Base-by-base conservation (phyloP, 805 yeast genomes). In the Peterozyma toletana region DNA sequence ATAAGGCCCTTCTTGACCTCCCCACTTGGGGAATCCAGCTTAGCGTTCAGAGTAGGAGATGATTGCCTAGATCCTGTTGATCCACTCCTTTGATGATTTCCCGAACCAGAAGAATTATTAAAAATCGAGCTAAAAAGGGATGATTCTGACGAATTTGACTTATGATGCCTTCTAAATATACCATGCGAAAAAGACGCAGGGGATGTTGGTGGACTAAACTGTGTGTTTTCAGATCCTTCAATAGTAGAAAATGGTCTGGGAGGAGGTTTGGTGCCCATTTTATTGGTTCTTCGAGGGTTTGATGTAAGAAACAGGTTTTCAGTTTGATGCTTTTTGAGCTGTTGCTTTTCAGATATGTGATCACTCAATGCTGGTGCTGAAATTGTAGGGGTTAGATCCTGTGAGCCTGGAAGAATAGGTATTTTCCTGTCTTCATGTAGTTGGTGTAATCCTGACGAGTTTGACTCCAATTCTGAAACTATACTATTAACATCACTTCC, bases 91-190 rank as follows among this genome's bases (percentile, higher is more conserved):
- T 70, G 66, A 13, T 10, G n/a, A 14, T 10, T 31, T 14, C 39
- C 42, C 3, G 14, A 13, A 11, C 33, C 39, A 13, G 43, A 60
- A 66, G 44, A 67, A 40, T 70, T 67, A 42, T 65, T 66, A 47
- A 65, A 67, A 18, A 65, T 46, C 14, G 63, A 52, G 30, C 62
- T 68, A 45, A 69, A 58, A 1, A 68, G 44, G 0, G 79, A 70
- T 1, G 78, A 68, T 44, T 78, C 83, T 0, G 82, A 74, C 0
- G 86, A 79, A 40, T 72, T 75, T n/a, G 83, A 73, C 45, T 85
- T 72, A 39, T 75, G 71, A 52, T 81, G 87, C 48, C 80, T 73
- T 50, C 84, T 67, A 63, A 83, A 82, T 42, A 83, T 70, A 27
- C 74, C 73, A 34, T 64, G 64, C 2, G 63, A 53, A 9, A 64